These are phyloP conservation scores for Colletotrichum sp. DNA, from an alignment of 2,329 filamentous ascomycete species.

Conservation along the genomic window DNA sequence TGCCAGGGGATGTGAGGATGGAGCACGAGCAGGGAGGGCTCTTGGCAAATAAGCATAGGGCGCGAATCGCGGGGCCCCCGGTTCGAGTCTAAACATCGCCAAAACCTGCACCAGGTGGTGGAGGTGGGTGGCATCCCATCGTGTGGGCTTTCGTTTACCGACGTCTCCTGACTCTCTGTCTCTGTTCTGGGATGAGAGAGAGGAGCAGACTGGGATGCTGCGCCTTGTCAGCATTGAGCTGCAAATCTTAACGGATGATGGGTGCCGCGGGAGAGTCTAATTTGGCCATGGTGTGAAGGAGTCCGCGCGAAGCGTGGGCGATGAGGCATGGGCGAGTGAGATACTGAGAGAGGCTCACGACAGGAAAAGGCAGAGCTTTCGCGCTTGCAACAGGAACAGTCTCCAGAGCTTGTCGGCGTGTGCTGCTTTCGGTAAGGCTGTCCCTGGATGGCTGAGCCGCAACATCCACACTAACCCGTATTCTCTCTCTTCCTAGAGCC, in stretches of 20 bases:
- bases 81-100: constrained; percentile 9
- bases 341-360: not conserved
- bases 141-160: not conserved
- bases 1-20: not conserved
- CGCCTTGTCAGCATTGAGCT: not conserved
- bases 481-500: not conserved
- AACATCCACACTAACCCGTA: not conserved
- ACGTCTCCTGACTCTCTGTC: not conserved
- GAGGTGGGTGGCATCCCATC: not conserved
- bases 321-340: not conserved
- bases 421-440: not conserved
- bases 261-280: not conserved
- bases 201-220: not conserved
- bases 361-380: not conserved
- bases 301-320: not conserved
- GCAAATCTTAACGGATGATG: not conserved
- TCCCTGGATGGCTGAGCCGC: constrained; percentile 13
- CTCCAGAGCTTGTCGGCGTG: constrained; percentile 8
- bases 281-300: not conserved
- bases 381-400: constrained; percentile 7
- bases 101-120: constrained; percentile 1
- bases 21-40: not conserved
- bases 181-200: not conserved
- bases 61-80: not conserved
- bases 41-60: constrained; percentile 11